These are phyloP conservation scores for Carex sylvatica DNA, from an alignment of 202 grass and related monocot genomes.

Conservation along the genomic window DNA sequence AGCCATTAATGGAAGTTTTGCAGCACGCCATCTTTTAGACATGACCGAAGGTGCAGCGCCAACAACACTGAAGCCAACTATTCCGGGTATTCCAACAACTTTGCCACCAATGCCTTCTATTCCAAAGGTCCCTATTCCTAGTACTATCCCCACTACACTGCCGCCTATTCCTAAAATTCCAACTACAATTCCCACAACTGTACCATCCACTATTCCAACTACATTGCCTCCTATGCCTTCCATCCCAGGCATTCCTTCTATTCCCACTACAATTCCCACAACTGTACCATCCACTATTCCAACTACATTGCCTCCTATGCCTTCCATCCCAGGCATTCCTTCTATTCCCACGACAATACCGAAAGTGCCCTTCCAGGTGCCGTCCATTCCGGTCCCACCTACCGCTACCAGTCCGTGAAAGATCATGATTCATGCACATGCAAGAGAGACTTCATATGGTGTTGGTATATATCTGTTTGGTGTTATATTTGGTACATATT, in stretches of 20 bases:
- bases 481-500: background rate
- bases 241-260: conserved; percentile 39
- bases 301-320: too few species aligned
- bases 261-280: background rate
- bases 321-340: too few species aligned
- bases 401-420: conserved; percentile 51
- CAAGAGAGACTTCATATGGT: background rate
- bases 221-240: conserved; percentile 45
- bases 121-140: conserved; percentile 37
- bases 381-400: conserved; percentile 46
- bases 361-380: conserved; percentile 55
- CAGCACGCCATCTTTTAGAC: conserved; percentile 53
- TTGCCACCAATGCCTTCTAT: conserved; percentile 51
- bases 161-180: conserved; percentile 38
- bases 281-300: too few species aligned
- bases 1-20: conserved; percentile 43
- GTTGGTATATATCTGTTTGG: background rate
- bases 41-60: conserved; percentile 27
- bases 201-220: conserved; percentile 35
- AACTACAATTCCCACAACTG: conserved; percentile 31
- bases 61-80: conserved; percentile 24
- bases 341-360: conserved; percentile 10
- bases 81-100: conserved; percentile 38
- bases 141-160: conserved; percentile 20
- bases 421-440: background rate